Base-by-base conservation (phyloP, 768 basidiomycete genomes). In the Trametes sanguinea region DNA sequence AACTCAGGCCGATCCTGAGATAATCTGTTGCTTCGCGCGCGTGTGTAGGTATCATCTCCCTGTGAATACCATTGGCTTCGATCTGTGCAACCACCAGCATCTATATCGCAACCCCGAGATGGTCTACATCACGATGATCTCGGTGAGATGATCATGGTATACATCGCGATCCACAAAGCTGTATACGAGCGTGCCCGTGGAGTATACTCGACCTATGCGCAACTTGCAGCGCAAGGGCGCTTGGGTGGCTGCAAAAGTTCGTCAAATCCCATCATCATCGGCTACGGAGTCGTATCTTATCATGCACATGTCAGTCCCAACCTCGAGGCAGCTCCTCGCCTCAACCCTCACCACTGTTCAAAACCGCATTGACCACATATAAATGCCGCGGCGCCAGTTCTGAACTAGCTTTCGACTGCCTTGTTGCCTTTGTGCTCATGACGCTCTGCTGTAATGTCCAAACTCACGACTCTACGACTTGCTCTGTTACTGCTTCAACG, bases 391-490 rank as follows among this genome's bases (percentile, higher is more conserved):
- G 30, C 29, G 29, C 30, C 32, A 11, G 48, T 9, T 16, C 14
- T 43, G 10, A 4, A 16, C 42, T 43, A 9, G 35, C 35, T 37
- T 16, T 43, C 13, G 14, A 43, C 22, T 2, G 11, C 9, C 9
- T 32, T 50, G 48, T 10, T 50, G 30, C 30, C 10, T 5, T 13
- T 14, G 40, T 33, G 7, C 27, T 58, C 2, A 45, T 17, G 9
- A 29, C 29, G 13, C 33, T 33, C 50, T 43, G 32, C 39, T 40
- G 39, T 29, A 10, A 62, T 60, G 63, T 10, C 51, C 32, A n/a
- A 17, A 45, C 42, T 51, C 33, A 54, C 39, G 60, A 54, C 43
- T 54, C 27, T 65, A 40, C 64, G 56, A 29, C 62, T 46, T 54
- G 3, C 57, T 8, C 46, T 53, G 17, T 14, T 35, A 2, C 40